phyloP scores from a whole-genome alignment of 2,329 filamentous ascomycete genomes.

The Fusarium stilboides region DNA sequence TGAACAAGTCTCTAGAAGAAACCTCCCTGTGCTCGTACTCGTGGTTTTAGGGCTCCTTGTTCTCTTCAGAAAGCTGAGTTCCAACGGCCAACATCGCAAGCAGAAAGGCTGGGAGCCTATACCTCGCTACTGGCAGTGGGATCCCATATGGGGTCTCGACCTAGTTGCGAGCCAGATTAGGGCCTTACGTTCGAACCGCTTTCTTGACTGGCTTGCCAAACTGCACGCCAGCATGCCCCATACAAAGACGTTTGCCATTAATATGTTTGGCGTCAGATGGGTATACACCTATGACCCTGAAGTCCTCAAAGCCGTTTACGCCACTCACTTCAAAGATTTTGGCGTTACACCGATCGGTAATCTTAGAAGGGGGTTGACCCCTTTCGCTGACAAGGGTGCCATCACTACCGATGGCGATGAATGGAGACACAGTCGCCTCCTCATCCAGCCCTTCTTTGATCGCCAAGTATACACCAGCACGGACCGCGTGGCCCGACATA shows the following conservation, averaged over 20 bases:
- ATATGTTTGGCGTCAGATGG: conserved; percentile 9
- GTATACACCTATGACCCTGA: conserved; percentile 3
- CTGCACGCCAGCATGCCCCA: conserved; percentile 7
- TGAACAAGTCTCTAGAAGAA: neutral
- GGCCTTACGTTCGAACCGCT: neutral
- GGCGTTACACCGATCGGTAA: neutral
- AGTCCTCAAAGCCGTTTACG: conserved; percentile 5
- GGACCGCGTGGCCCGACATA: conserved; percentile 1
- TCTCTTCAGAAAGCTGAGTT: neutral
- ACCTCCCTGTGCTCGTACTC: neutral
- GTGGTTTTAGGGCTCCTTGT: neutral
- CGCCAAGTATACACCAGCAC: conserved; percentile 12
- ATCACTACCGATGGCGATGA: conserved; percentile 9
- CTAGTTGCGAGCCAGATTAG: neutral
- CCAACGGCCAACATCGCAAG: fast-evolving
- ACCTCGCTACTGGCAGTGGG: conserved; percentile 7
- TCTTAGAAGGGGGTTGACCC: neutral
- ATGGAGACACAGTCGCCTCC: neutral
- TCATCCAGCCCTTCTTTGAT: conserved; percentile 13
- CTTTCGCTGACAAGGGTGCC: conserved; percentile 8
- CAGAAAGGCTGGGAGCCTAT: neutral
- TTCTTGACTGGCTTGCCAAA: conserved; percentile 2
- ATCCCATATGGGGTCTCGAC: neutral
- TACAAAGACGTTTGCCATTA: neutral
- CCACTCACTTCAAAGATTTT: conserved; percentile 7